Base-by-base conservation (phyloP, 1,284 basidiomycete species). In the Cystobasidium slooffiae region DNA sequence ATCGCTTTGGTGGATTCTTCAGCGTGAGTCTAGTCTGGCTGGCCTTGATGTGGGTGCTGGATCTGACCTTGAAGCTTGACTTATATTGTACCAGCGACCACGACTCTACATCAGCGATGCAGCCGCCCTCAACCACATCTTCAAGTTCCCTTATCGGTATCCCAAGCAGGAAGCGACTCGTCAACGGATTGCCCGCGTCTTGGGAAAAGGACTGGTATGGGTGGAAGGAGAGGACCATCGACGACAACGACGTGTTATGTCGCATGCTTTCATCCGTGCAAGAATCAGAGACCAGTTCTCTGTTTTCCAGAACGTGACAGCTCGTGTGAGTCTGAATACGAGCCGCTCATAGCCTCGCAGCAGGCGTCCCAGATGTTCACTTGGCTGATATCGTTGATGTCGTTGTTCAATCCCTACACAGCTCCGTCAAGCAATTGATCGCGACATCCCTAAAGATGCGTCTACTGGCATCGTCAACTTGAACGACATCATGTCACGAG, bases 161-260 rank as follows among this genome's bases (percentile, higher is more conserved):
- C 61, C 61, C n/a, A 63, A 63, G 61, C 61, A 63, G 24, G 61
- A 63, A 37, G 61, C 61, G 8, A 63, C 61, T 6, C n/a, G 61
- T 7, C 61, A 63, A 44, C 61, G 61, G 31, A 63, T 63, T n/a
- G n/a, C 61, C 47, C 61, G 61, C 12, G 61, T 63, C 18, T 22
- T 63, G 16, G 52, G 56, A 51, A 67, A 76, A 46, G 77, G 81
- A 1, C 62, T 81, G 1, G 77, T 84, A 7, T 79, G 81, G 14
- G 83, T 82, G 12, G 83, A 85, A 77, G 83, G 80, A 12, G 64
- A 67, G 18, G 64, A 67, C 49, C 64, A 67, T 49, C 22, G 52
- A 49, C 64, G 64, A 14, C 64, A 67, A 16, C 31, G 52, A 55
- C 43, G 64, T 18, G 52, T 53, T 41, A 67, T 67, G 64, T 41